These are phyloP conservation scores for Dictyophora rubrovolvata DNA, from an alignment of 768 basidiomycete genomes.

Conservation along the genomic window DNA sequence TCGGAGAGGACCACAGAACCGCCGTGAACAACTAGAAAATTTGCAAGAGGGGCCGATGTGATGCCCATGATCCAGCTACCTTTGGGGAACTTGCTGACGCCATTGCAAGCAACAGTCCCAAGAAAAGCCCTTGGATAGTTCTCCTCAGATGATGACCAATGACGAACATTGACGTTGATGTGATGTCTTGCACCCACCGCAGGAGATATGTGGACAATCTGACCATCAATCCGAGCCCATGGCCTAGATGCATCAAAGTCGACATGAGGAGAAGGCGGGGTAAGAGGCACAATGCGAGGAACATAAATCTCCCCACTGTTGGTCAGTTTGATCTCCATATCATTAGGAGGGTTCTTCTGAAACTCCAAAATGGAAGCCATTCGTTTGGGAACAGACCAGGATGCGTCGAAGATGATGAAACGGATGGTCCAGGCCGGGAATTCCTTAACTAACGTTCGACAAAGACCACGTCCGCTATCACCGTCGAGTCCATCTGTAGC, in stretches of 20 bases:
- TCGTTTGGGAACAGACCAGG: constrained; percentile 10
- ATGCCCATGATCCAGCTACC: neutral
- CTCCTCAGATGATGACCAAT: neutral
- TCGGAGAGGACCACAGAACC: neutral
- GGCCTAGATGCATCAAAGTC: neutral
- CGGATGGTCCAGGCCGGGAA: constrained; percentile 22
- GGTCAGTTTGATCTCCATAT: constrained; percentile 19
- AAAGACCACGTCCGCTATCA: constrained; percentile 21
- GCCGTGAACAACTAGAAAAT: neutral
- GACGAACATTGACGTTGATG: neutral
- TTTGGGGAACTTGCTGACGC: neutral
- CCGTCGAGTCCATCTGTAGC: constrained; percentile 21
- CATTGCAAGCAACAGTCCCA: neutral
- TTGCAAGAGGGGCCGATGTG: neutral
- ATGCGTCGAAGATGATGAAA: constrained; percentile 18
- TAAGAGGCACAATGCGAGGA: constrained; percentile 19
- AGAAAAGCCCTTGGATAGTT: neutral
- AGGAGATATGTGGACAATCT: neutral
- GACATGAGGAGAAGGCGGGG: constrained; percentile 6
- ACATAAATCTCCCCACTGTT: constrained; percentile 21
- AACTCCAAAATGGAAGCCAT: neutral
- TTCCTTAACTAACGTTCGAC: constrained; percentile 21
- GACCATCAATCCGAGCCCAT: neutral
- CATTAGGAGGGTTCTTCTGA: neutral
- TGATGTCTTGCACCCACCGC: neutral